Evolutionary conservation across 257 asterid genomes (phyloP).

Genomic region (Ballota nigra): DNA sequence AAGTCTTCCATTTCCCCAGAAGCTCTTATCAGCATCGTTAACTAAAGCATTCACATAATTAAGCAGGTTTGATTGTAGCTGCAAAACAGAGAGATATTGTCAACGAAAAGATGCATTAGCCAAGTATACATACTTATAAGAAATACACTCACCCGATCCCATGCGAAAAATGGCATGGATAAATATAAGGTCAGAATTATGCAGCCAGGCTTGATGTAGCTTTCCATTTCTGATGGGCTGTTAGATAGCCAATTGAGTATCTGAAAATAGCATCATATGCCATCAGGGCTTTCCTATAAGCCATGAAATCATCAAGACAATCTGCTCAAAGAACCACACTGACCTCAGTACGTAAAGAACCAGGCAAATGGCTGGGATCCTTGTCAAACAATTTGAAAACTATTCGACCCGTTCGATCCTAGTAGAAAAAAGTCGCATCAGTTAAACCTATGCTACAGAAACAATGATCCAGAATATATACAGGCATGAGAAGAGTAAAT

Average conservation of each 20-base stretch:
- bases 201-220: slow-evolving; percentile 96
- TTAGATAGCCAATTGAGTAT: slow-evolving; percentile 79
- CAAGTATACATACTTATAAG: slow-evolving; percentile 6
- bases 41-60: slow-evolving; percentile 52
- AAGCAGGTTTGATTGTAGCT: slow-evolving; percentile 68
- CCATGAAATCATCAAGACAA: slow-evolving; percentile 10
- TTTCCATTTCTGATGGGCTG: slow-evolving; percentile 93
- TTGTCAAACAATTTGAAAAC: slow-evolving; percentile 88
- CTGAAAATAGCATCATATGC: slow-evolving; percentile 42
- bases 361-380: slow-evolving; percentile 94
- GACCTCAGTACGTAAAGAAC: slow-evolving; percentile 71
- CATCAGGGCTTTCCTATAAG: slow-evolving; percentile 19
- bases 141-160: slow-evolving; percentile 76
- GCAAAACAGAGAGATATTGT: slow-evolving; percentile 29
- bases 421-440: slow-evolving; percentile 13
- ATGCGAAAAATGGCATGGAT: slow-evolving; percentile 65
- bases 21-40: slow-evolving; percentile 44
- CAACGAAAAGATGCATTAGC: background rate
- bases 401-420: slow-evolving; percentile 94
- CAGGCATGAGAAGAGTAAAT: background rate
- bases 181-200: slow-evolving; percentile 67
- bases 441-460: background rate
- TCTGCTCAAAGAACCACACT: slow-evolving; percentile 13
- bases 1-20: slow-evolving; percentile 75
- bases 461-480: background rate